A percentile compares a stretch with the other conserved stretches of the same genome.
These are phyloP conservation scores for Thelonectria discophora DNA, from an alignment of 2,329 filamentous ascomycete species.

Conservation along the genomic window DNA sequence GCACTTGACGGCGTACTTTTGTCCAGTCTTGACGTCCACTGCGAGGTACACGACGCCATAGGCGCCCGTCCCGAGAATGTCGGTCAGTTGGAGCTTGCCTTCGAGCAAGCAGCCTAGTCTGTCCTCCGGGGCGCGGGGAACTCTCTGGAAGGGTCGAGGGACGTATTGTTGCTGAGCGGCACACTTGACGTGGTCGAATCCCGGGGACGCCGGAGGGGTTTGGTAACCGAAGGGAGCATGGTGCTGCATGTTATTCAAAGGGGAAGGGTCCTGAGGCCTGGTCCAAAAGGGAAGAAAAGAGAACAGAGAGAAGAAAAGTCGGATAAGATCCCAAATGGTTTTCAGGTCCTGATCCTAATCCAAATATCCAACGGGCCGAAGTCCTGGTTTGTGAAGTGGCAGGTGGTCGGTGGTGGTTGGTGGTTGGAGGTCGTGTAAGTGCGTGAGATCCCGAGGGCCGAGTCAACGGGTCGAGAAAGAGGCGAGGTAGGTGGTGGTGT, in stretches of 20 bases:
- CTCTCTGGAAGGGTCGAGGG: conserved; percentile 53
- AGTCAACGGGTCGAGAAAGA: conserved; percentile 59
- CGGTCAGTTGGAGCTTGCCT: conserved; percentile 82
- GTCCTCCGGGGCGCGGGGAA: conserved; percentile 78
- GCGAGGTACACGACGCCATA: conserved; percentile 97
- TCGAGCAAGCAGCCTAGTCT: conserved; percentile 85
- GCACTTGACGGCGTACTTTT: conserved; percentile 94
- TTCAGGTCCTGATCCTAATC: conserved; percentile 39
- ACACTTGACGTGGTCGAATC: conserved; percentile 60
- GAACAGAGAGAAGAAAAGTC: conserved; percentile 36
- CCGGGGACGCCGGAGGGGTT: conserved; percentile 66
- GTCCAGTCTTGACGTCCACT: conserved; percentile 81
- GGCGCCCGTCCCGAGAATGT: conserved; percentile 89
- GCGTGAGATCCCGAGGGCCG: conserved; percentile 52
- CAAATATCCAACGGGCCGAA: conserved; percentile 26
- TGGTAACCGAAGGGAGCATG: conserved; percentile 65
- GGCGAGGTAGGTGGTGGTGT: conserved; percentile 20
- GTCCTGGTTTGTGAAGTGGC: conserved; percentile 38
- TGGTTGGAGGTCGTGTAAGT: conserved; percentile 28
- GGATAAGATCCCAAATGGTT: conserved; percentile 38
- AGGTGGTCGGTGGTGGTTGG: conserved; percentile 35
- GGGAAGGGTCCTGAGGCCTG: conserved; percentile 27
- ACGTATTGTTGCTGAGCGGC: conserved; percentile 51
- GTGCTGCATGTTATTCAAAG: conserved; percentile 65
- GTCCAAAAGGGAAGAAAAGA: conserved; percentile 39